These are phyloP conservation scores for Lactifluus echinatus DNA, from an alignment of 768 basidiomycete species.

Conservation along the genomic window DNA sequence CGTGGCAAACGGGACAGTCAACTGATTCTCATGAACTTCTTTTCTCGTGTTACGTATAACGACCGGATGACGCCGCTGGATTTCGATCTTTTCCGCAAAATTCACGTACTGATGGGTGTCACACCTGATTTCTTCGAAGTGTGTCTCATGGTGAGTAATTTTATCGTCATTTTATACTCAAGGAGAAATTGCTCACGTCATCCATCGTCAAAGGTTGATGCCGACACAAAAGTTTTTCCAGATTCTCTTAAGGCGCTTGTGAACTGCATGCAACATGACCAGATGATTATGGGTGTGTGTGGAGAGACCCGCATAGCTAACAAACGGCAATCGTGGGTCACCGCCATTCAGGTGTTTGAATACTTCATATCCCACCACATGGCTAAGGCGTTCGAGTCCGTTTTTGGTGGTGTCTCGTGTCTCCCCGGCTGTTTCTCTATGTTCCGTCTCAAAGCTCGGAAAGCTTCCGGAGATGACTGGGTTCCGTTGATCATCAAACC, in stretches of 20 bases:
- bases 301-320: conserved; percentile 98
- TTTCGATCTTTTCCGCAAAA: conserved; percentile 96
- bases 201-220: conserved; percentile 67
- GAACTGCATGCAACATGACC: conserved; percentile 98
- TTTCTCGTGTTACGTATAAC: conserved; percentile 97
- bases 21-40: conserved; percentile 99
- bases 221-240: conserved; percentile 93
- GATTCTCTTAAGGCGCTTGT: conserved; percentile 86
- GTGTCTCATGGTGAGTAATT: conserved; percentile 76
- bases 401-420: conserved; percentile 98
- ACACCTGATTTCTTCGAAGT: conserved; percentile 99
- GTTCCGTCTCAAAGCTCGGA: conserved; percentile 95
- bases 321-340: conserved; percentile 97
- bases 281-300: conserved; percentile 98
- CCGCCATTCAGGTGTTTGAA: conserved; percentile 95
- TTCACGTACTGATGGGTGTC: conserved; percentile 95
- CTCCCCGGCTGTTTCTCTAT: conserved; percentile 99
- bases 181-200: conserved; percentile 3
- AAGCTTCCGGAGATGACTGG: conserved; percentile 87
- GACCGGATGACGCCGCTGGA: conserved; percentile 97
- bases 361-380: conserved; percentile 99
- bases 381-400: conserved; percentile 97
- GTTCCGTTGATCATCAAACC: conserved; percentile 94
- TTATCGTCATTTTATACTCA: not conserved
- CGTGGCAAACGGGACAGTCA: conserved; percentile 98